Conservation (phyloP, 495 filamentous ascomycete genomes). For the Glarea lozoyensis region DNA sequence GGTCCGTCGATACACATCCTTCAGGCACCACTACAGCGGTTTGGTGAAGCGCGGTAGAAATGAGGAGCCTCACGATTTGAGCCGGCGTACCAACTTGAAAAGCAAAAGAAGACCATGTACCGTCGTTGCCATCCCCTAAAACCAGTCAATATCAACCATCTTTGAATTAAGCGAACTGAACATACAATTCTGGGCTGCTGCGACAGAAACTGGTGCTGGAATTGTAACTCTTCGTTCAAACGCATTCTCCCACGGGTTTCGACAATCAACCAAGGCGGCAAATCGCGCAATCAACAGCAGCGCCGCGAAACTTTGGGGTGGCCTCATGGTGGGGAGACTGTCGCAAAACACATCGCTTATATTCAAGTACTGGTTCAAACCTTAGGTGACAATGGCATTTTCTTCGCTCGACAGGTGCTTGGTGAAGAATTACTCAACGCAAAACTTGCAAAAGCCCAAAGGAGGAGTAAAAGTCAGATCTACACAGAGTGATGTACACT, state of each 20-base stretch:
- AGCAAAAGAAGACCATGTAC: conserved; percentile 8
- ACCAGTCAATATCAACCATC: background rate
- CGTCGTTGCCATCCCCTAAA: conserved; percentile 1
- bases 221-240: background rate
- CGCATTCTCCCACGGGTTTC: background rate
- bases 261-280: too few relatives aligned
- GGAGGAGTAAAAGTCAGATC: too few relatives aligned
- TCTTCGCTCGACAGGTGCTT: too few relatives aligned
- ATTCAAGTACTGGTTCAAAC: too few relatives aligned
- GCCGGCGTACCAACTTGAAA: conserved; percentile 10
- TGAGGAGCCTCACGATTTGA: conserved; percentile 4
- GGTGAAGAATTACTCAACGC: too few relatives aligned
- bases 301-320: too few relatives aligned
- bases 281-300: too few relatives aligned
- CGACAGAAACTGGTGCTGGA: background rate
- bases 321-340: too few relatives aligned
- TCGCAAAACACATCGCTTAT: too few relatives aligned
- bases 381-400: too few relatives aligned
- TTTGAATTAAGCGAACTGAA: background rate
- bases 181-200: background rate
- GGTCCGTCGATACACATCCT: conserved; percentile 6
- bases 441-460: too few relatives aligned
- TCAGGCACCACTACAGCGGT: conserved; percentile 5
- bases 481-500: too few relatives aligned
- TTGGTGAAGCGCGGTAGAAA: conserved; percentile 4